phyloP scores from a whole-genome alignment of 163 green algal species.

The Scenedesmus sp. region DNA sequence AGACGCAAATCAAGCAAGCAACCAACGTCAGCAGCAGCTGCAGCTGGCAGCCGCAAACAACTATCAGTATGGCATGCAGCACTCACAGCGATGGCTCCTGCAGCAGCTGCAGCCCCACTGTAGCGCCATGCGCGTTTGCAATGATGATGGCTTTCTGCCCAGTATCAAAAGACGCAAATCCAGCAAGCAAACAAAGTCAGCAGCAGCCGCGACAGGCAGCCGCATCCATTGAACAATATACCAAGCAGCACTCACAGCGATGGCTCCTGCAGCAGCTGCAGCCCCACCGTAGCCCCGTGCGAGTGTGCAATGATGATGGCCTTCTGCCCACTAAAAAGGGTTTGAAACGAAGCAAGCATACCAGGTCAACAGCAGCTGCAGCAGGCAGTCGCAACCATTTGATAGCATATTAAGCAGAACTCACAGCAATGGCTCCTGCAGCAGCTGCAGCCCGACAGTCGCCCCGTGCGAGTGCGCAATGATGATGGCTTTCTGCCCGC shows the following conservation, averaged over 20 bases:
- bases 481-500: slow-evolving; percentile 18
- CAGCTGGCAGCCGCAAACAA: too few species aligned
- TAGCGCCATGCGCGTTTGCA: neutral
- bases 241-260: neutral
- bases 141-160: neutral
- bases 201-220: neutral
- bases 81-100: neutral
- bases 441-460: slow-evolving; percentile 4
- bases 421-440: slow-evolving; percentile 3
- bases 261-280: neutral
- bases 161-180: too few species aligned
- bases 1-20: too few species aligned
- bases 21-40: neutral
- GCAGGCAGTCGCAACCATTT: neutral
- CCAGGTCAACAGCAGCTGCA: neutral
- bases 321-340: neutral
- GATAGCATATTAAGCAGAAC: neutral
- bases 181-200: too few species aligned
- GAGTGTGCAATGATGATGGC: slow-evolving; percentile 19
- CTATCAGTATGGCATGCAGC: too few species aligned
- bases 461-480: neutral
- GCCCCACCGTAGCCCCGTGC: neutral
- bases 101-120: slow-evolving; percentile 4
- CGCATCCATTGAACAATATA: too few species aligned
- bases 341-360: too few species aligned